Evolutionary conservation across 495 filamentous ascomycete genomes (phyloP).

Genomic region (Ramalina peruviana): DNA sequence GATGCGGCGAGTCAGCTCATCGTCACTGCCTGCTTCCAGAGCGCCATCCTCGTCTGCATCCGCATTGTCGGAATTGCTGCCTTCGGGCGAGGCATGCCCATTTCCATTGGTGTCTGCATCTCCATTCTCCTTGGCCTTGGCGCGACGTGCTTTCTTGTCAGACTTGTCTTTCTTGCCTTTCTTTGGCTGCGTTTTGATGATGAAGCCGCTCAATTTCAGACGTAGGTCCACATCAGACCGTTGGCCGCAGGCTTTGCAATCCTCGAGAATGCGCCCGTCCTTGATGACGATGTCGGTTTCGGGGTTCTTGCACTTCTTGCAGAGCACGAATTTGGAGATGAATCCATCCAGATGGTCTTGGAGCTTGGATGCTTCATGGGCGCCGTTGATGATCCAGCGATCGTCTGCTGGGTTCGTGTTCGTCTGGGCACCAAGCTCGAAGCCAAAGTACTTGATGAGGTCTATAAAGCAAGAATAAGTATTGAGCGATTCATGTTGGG

Average conservation of each 20-base stretch:
- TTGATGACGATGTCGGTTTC: slow-evolving; percentile 94
- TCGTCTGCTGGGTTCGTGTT: slow-evolving; percentile 94
- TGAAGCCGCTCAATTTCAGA: slow-evolving; percentile 93
- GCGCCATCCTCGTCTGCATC: slow-evolving; percentile 57
- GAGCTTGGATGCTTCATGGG: slow-evolving; percentile 87
- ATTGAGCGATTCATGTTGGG: not conserved
- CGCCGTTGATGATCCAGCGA: slow-evolving; percentile 99
- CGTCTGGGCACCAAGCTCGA: slow-evolving; percentile 95
- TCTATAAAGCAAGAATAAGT: slow-evolving; percentile 26
- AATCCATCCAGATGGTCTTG: slow-evolving; percentile 98
- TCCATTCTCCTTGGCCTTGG: slow-evolving; percentile 69
- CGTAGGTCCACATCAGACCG: slow-evolving; percentile 80
- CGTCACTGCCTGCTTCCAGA: slow-evolving; percentile 72
- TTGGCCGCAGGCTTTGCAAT: slow-evolving; percentile 98
- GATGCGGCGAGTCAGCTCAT: slow-evolving; percentile 82
- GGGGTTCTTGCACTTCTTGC: slow-evolving; percentile 99
- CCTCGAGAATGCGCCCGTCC: slow-evolving; percentile 74
- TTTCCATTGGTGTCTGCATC: slow-evolving; percentile 43
- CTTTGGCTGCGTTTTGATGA: slow-evolving; percentile 88
- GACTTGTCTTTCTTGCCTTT: slow-evolving; percentile 92
- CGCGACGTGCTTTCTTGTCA: slow-evolving; percentile 67
- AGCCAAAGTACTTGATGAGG: slow-evolving; percentile 99
- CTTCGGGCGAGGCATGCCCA: slow-evolving; percentile 48
- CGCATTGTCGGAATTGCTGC: slow-evolving; percentile 65
- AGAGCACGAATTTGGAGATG: slow-evolving; percentile 95